These are phyloP conservation scores for Pyrus communis DNA, from an alignment of 306 rosid species.

Conservation along the genomic window DNA sequence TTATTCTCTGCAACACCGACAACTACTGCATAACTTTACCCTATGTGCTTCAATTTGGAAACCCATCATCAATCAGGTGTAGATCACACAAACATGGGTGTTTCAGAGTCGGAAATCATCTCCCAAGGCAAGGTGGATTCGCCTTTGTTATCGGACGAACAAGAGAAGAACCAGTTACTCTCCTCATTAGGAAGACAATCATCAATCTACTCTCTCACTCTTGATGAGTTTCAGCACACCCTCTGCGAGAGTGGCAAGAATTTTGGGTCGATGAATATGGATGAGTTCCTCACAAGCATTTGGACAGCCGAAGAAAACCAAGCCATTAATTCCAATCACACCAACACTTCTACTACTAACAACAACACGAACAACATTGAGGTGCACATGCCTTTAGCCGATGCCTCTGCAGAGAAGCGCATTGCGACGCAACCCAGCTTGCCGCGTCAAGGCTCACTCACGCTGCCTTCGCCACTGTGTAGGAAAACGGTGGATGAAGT, in stretches of 20 bases:
- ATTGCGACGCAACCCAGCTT: conserved; percentile 54
- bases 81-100: not conserved
- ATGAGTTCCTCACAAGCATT: conserved; percentile 77
- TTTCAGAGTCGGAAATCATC: conserved; percentile 31
- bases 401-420: conserved; percentile 7
- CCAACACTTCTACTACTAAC: not conserved
- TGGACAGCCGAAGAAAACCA: conserved; percentile 91
- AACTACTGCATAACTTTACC: not conserved
- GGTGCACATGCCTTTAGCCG: not conserved
- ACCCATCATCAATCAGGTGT: not conserved
- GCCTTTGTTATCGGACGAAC: conserved; percentile 18
- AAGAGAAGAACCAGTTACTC: conserved; percentile 16
- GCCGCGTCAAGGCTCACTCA: conserved; percentile 60
- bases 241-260: conserved; percentile 70
- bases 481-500: conserved; percentile 88
- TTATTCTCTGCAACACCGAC: not conserved
- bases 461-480: conserved; percentile 66
- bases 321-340: conserved; percentile 15
- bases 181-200: conserved; percentile 61
- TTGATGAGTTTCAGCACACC: conserved; percentile 77
- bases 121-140: conserved; percentile 45
- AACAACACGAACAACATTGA: not conserved
- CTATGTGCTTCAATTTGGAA: not conserved
- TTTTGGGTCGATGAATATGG: conserved; percentile 96
- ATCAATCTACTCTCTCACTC: conserved; percentile 80